Conservation (phyloP, 2,329 filamentous ascomycete species). For the Orbilia javanica region DNA sequence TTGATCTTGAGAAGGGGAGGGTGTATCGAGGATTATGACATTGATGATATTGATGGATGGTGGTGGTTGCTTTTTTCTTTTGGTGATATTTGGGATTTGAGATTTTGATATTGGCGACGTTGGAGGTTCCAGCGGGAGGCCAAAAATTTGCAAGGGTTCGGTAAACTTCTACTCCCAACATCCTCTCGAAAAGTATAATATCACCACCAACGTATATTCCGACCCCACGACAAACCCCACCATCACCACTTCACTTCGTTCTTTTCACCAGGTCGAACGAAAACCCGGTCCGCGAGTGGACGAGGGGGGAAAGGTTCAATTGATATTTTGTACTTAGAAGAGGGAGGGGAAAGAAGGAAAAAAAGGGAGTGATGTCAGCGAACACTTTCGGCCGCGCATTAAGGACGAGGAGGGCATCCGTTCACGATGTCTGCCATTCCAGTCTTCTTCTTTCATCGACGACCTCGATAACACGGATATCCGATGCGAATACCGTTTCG, state of each 20-base stretch:
- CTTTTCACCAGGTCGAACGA: not conserved
- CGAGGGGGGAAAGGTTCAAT: not conserved
- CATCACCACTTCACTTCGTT: not conserved
- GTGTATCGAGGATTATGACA: slow-evolving; percentile 10
- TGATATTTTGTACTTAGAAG: not conserved
- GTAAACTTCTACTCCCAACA: not conserved
- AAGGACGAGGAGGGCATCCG: slow-evolving; percentile 26
- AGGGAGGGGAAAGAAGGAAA: not conserved
- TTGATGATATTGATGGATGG: slow-evolving; percentile 6
- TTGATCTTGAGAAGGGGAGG: too few relatives aligned
- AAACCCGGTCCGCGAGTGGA: not conserved
- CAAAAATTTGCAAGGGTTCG: not conserved
- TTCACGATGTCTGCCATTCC: slow-evolving; percentile 44
- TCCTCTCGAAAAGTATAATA: too few relatives aligned
- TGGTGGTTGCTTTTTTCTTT: too few relatives aligned
- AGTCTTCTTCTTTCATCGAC: slow-evolving; percentile 11
- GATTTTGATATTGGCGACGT: not conserved
- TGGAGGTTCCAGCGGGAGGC: not conserved
- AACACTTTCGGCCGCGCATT: slow-evolving; percentile 43
- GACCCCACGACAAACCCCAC: not conserved
- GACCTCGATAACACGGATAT: not conserved
- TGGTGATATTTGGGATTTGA: not conserved
- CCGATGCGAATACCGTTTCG: slow-evolving; percentile 1
- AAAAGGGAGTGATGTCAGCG: slow-evolving; percentile 26
- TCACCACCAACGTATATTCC: too few relatives aligned